Evolutionary conservation across 2,329 filamentous ascomycete species (phyloP).

Genomic region (Lecanicillium sp.): DNA sequence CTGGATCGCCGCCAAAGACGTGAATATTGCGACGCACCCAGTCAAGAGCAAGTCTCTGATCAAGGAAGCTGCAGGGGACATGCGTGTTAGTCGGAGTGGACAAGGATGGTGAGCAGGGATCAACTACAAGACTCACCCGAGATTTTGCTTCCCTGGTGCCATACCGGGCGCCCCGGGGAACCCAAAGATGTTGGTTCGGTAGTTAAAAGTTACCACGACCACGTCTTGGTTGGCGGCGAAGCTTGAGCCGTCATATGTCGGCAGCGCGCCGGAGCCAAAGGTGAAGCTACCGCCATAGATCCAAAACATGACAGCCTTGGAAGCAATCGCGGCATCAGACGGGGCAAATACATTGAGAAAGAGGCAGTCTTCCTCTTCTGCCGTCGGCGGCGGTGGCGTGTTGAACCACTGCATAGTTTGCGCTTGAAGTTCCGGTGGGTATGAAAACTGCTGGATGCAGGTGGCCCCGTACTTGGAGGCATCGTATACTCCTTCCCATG

Average conservation of each 20-base stretch:
- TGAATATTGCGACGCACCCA: conserved; percentile 56
- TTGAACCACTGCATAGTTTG: conserved; percentile 14
- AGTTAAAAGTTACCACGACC: conserved; percentile 38
- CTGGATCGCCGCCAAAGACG: conserved; percentile 54
- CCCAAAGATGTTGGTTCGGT: conserved; percentile 32
- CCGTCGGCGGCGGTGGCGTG: conserved; percentile 14
- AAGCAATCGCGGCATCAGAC: conserved; percentile 7
- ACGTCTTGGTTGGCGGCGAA: conserved; percentile 33
- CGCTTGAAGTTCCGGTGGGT: conserved; percentile 11
- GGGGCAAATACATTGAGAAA: conserved; percentile 25
- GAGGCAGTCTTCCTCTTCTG: conserved; percentile 24
- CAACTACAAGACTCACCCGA: conserved; percentile 14
- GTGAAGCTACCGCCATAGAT: conserved; percentile 33
- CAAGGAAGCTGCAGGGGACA: conserved; percentile 17
- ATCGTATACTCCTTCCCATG: conserved; percentile 15
- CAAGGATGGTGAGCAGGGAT: neutral
- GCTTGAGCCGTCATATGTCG: conserved; percentile 30
- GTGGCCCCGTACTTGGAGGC: conserved; percentile 16
- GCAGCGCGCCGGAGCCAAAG: conserved; percentile 25
- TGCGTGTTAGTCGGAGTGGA: neutral
- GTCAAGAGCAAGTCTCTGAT: conserved; percentile 47
- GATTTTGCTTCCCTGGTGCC: conserved; percentile 12
- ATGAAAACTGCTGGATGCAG: conserved; percentile 18
- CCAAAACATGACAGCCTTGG: conserved; percentile 34
- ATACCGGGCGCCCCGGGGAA: conserved; percentile 24